These are phyloP conservation scores for Aethionema arabicum DNA, from an alignment of 345 rosid species.

Conservation along the genomic window DNA sequence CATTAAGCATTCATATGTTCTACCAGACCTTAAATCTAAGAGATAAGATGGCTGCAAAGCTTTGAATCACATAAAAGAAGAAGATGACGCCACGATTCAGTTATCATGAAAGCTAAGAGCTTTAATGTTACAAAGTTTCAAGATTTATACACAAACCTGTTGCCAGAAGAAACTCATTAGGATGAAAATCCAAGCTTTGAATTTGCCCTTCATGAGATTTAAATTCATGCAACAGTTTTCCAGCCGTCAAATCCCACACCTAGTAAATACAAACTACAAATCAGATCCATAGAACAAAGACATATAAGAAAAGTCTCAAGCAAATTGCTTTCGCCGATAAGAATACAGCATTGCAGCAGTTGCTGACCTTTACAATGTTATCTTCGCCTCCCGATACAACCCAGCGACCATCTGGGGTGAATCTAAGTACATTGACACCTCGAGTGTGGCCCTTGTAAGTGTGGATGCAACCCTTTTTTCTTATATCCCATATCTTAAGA, in stretches of 20 bases:
- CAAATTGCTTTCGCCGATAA: constrained; percentile 13
- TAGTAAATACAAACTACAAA: constrained; percentile 35
- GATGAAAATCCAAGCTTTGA: constrained; percentile 98
- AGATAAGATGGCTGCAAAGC: neutral
- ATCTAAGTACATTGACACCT: constrained; percentile 93
- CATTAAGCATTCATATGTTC: constrained; percentile 1
- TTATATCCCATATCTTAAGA: constrained; percentile 98
- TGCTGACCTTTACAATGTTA: constrained; percentile 80
- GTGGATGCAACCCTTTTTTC: constrained; percentile 96
- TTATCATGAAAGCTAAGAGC: neutral
- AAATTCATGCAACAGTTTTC: constrained; percentile 89
- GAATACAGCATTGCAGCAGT: constrained; percentile 4
- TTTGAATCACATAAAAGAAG: neutral
- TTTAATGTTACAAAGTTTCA: neutral
- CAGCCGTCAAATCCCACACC: constrained; percentile 99
- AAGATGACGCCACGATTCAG: constrained; percentile 6
- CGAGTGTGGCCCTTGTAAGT: constrained; percentile 99
- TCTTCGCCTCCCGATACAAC: constrained; percentile 99
- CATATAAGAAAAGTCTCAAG: neutral
- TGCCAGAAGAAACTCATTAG: constrained; percentile 89
- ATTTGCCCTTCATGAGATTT: constrained; percentile 91
- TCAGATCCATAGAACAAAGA: constrained; percentile 19
- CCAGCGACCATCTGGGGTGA: constrained; percentile 99
- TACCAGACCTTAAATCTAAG: constrained; percentile 4
- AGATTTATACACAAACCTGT: constrained; percentile 64